Base-by-base conservation (phyloP, 108 stramenopile genomes). In the Craspedostauros australis region DNA sequence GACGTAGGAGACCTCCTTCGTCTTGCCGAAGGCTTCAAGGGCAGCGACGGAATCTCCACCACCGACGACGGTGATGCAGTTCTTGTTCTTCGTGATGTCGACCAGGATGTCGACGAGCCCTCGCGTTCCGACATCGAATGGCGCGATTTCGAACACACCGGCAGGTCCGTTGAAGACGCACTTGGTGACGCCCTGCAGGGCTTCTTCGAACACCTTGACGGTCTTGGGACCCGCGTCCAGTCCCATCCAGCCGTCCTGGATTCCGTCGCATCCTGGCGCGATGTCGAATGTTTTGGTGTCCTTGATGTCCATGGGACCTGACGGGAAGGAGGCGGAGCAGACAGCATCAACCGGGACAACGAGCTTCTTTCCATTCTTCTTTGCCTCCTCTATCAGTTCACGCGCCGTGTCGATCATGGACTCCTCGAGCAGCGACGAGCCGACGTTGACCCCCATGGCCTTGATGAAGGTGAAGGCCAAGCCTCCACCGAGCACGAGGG, bases 401-500 rank as follows among this genome's bases (percentile, higher is more conserved):
- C 86, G 74, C 31, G 99, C 97, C 33, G 85, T 76, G 27, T 94
- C 94, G 50, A 96, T 60, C 49, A 97, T 84, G 40, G 90, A 69
- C 48, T 93, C 86, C 72, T 99, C 96, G 52, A 92, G 72, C 53
- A 96, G 55, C 39, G 82, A 86, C 22, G 62, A 66, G 5, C 93
- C 94, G 29, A 95, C 77, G 43, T 47, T 33, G 48, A 82, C 65
- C 5, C 93, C 96, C 31, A 68, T 22, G 14, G 93, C 94, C 71
- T 96, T 95, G 26, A 94, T 63, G 82, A 99, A 99, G 38, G 99
- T 97, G 74, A 86, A 98, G 46, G 88, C 94, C 87, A 99, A 73
- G 26, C 95, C 99, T 24, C 98, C 98, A 42, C 96, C 95, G 49
- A 98, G 75, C 42, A 98, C 64, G 20, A 97, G 45, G 27, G 62